Evolutionary conservation across 805 yeast species (phyloP), one percentile per base, ranked within the genome.

Genomic region (Yamadazyma paraphyllophila): DNA sequence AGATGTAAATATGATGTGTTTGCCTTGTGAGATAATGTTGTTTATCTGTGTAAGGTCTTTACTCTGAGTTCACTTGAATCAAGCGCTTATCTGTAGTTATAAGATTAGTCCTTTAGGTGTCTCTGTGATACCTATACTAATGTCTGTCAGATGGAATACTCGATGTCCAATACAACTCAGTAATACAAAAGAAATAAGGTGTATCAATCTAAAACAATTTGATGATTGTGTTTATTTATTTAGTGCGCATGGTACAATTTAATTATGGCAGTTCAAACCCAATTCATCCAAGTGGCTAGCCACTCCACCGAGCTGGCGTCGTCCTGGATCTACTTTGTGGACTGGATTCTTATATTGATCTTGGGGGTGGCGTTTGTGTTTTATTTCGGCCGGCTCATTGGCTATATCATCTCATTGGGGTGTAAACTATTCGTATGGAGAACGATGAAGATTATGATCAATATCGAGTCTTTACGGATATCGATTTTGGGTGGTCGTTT

Each of bases 401-500:
- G 92, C 9, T 71, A 74, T 36, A 12, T 78, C 0, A 20, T 88
- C 8, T 78, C 92, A 5, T 62, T 66, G 8, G 20, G 76, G 0
- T 53, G 85, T 8, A 75, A 80, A 36, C 60, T 81, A 52, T 44
- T 78, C 4, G 58, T 90, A 3, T 89, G 96, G 95, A 77, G 78
- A 43, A 65, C 68, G n/a, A 66, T 66, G 53, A 74, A 75, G 36
- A 69, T 85, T 4, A 78, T 80, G 50, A 57, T 92, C 3, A 80
- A 80, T 44, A 64, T 91, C 1, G 91, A 89, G 53, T 78, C 96
- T 0, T 55, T 92, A 26, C 82, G 89, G 58, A 53, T 94, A 3
- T 85, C 96, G 0, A 74, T 87, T 7, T 67, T 94, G 1, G 96
- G 90, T 3, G 98, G 98, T 1, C 75, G 96, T 25, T 45, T 92